Percentiles rank a stretch among this genome's conserved stretches.
phyloP scores from a whole-genome alignment of 2,329 filamentous ascomycete species.

The Sclerotinia minor region DNA sequence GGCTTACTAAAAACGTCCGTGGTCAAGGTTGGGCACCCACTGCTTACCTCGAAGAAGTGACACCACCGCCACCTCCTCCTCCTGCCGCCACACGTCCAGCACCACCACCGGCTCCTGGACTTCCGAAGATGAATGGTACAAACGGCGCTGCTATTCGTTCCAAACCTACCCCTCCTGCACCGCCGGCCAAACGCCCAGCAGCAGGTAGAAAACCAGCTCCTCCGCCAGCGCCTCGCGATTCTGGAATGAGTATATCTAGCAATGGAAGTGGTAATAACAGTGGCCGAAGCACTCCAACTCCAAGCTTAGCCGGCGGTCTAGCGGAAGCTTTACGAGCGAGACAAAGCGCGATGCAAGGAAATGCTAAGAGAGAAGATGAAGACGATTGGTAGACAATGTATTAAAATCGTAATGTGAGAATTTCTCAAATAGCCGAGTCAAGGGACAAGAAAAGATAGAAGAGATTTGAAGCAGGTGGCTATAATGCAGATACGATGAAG shows the following conservation, averaged over 20 bases:
- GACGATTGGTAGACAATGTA: slow-evolving; percentile 40
- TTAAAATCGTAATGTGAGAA: not conserved
- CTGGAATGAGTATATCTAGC: slow-evolving; percentile 61
- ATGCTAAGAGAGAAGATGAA: slow-evolving; percentile 50
- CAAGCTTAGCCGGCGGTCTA: slow-evolving; percentile 70
- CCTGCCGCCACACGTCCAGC: slow-evolving; percentile 48
- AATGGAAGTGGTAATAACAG: slow-evolving; percentile 54
- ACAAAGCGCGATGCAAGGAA: slow-evolving; percentile 62
- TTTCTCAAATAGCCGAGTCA: not conserved
- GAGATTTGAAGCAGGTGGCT: not conserved
- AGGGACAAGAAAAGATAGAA: not conserved
- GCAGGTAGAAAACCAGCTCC: slow-evolving; percentile 68
- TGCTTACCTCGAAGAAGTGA: slow-evolving; percentile 87
- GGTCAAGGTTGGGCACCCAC: slow-evolving; percentile 93
- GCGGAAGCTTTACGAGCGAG: slow-evolving; percentile 77
- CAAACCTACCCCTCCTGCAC: slow-evolving; percentile 42
- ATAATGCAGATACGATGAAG: slow-evolving; percentile 16
- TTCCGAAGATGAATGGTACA: slow-evolving; percentile 40
- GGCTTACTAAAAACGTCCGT: slow-evolving; percentile 74
- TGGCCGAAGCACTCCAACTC: slow-evolving; percentile 71
- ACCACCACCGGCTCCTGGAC: slow-evolving; percentile 57
- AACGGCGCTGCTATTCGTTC: slow-evolving; percentile 43
- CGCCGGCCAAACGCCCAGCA: slow-evolving; percentile 74
- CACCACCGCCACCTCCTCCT: slow-evolving; percentile 59
- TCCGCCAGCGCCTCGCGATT: slow-evolving; percentile 69